Evolutionary conservation across 768 basidiomycete species (phyloP).

Genomic region (Rhodosporidiobolus sp.): DNA sequence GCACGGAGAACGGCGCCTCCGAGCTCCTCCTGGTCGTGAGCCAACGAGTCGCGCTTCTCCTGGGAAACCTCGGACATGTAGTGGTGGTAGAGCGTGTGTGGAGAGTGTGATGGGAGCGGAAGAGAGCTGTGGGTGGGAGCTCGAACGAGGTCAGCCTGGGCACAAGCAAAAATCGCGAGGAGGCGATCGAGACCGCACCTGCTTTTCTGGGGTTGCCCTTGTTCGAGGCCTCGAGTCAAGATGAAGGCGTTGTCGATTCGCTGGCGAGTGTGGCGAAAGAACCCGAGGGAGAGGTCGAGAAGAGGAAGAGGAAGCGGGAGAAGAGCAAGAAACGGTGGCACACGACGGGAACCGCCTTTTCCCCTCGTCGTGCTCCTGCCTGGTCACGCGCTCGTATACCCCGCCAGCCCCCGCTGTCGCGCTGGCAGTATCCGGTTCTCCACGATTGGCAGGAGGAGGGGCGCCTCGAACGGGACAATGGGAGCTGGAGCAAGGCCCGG

Average conservation of each 20-base stretch:
- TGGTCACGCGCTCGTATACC: no score
- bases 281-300: neutral
- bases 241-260: no score
- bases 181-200: neutral
- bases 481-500: no score
- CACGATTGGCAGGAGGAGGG: no score
- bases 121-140: neutral
- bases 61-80: neutral
- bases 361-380: no score
- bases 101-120: neutral
- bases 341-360: neutral
- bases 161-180: no score
- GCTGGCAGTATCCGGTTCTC: no score
- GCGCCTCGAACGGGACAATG: no score
- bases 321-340: neutral
- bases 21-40: conserved; percentile 1
- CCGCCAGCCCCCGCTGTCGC: no score
- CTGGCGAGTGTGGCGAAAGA: no score
- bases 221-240: neutral
- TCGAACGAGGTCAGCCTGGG: neutral
- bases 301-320: neutral
- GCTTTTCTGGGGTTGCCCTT: no score
- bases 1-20: conserved; percentile 5
- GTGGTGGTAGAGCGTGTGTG: neutral
- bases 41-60: conserved; percentile 20